Evolutionary conservation across 805 yeast species (phyloP).

Genomic region (Zygoascus tannicola): DNA sequence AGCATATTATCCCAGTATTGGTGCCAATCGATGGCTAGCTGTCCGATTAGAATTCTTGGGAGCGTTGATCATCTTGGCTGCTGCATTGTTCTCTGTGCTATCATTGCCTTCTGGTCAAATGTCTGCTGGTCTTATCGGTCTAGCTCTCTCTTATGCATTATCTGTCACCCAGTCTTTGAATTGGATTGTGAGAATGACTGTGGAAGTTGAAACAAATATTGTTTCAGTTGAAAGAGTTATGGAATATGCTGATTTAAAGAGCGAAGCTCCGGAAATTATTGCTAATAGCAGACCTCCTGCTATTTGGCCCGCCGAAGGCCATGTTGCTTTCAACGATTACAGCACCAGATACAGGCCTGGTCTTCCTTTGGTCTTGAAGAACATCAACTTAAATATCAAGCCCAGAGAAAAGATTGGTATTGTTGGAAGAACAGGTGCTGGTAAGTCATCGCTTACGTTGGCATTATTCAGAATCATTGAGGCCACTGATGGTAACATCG

Average conservation of each 20-base stretch:
- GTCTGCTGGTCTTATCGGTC: slow-evolving; percentile 88
- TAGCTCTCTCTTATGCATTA: slow-evolving; percentile 85
- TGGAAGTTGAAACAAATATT: slow-evolving; percentile 94
- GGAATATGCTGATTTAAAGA: slow-evolving; percentile 67
- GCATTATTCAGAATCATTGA: slow-evolving; percentile 83
- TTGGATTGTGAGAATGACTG: slow-evolving; percentile 98
- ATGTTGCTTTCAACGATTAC: slow-evolving; percentile 57
- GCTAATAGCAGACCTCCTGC: slow-evolving; percentile 57
- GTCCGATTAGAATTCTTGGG: slow-evolving; percentile 89
- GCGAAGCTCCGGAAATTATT: slow-evolving; percentile 77
- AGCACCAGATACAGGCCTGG: slow-evolving; percentile 79
- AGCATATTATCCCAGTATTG: slow-evolving; percentile 85
- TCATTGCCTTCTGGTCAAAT: slow-evolving; percentile 59
- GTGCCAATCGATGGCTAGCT: slow-evolving; percentile 96
- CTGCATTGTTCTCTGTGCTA: slow-evolving; percentile 73
- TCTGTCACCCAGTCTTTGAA: slow-evolving; percentile 89
- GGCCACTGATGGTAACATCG: slow-evolving; percentile 57
- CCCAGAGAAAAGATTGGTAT: slow-evolving; percentile 85
- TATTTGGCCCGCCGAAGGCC: slow-evolving; percentile 69
- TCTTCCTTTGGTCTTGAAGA: slow-evolving; percentile 67
- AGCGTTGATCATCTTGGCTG: slow-evolving; percentile 73
- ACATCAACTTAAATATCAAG: slow-evolving; percentile 52
- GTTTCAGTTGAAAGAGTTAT: slow-evolving; percentile 92
- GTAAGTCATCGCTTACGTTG: slow-evolving; percentile 76
- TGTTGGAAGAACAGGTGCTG: slow-evolving; percentile 97